A percentile compares a stretch with the other conserved stretches of the same genome.
These are phyloP conservation scores for Pseudogymnoascus sp. DNA, from an alignment of 2,329 filamentous ascomycete genomes.

Conservation along the genomic window DNA sequence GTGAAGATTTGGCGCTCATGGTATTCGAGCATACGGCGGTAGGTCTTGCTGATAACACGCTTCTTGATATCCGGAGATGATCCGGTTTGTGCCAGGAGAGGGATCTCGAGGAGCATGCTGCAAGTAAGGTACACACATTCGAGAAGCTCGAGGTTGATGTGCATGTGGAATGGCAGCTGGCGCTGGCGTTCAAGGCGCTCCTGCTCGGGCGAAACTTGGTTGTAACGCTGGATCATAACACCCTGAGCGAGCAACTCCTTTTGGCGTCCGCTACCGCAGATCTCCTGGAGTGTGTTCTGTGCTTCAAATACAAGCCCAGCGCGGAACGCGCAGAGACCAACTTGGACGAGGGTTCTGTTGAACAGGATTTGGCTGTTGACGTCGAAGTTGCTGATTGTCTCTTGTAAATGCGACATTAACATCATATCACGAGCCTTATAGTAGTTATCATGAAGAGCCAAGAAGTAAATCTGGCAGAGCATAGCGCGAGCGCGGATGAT, in stretches of 20 bases:
- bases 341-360: conserved; percentile 95
- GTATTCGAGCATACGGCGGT: conserved; percentile 98
- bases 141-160: conserved; percentile 97
- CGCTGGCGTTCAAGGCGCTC: conserved; percentile 95
- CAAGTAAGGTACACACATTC: conserved; percentile 98
- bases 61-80: conserved; percentile 96
- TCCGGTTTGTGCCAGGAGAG: conserved; percentile 89
- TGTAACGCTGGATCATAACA: conserved; percentile 96
- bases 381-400: conserved; percentile 94
- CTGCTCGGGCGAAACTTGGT: conserved; percentile 92
- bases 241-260: conserved; percentile 97
- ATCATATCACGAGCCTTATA: conserved; percentile 98
- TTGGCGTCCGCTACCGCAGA: conserved; percentile 92
- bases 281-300: conserved; percentile 95
- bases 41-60: conserved; percentile 97
- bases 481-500: conserved; percentile 95
- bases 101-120: conserved; percentile 98
- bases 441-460: conserved; percentile 95
- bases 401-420: conserved; percentile 98
- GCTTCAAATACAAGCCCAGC: conserved; percentile 95
- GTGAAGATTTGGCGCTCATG: conserved; percentile 99
- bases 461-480: conserved; percentile 98
- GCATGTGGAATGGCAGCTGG: conserved; percentile 99
- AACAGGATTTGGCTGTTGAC: conserved; percentile 96
- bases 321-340: conserved; percentile 96